Evolutionary conservation across 1,284 basidiomycete genomes (phyloP), one percentile per base, ranked within the genome.

Genomic region (Trichosporon inkin): DNA sequence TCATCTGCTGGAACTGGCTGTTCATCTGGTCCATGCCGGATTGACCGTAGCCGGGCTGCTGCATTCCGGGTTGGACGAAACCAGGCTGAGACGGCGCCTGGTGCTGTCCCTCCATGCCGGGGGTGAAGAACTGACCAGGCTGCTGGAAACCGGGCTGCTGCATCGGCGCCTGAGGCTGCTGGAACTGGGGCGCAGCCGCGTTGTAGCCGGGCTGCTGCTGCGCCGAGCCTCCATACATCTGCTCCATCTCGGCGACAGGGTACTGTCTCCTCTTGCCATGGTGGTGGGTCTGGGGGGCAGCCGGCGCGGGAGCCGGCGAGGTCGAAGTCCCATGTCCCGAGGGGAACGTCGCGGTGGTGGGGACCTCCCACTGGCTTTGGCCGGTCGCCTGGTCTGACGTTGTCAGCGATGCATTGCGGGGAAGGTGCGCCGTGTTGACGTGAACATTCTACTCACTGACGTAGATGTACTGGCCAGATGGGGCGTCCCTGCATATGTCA

Each of bases 1-100:
- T 87, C 91, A 97, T 92, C 75, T 88, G 84, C 51, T 86, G 82
- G 73, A 97, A 95, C 78, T 96, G 92, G 70, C 88, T 87, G 8
- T 88, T 79, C 66, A 96, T 81, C 41, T 85, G 84, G 67, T 86
- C 85, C 32, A 92, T 74, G 39, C 66, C 71, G 10, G 34, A 38
- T 55, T 61, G 59, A 28, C 80, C 80, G n/a, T 58, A 60, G 10
- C 57, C 57, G 16, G 64, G 64, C 55, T 66, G 67, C 53, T 74
- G 74, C 16, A 49, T 28, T 17, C 44, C 24, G 16, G 44, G 44
- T 22, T 49, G 44, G 8, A 8, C 28, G 28, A 32, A 32, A 5
- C 28, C 28, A 32, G 57, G 53, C 49, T 65, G 83, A 82, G 53
- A 38, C 28, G 40, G 54, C 37, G 51, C 49, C 57, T 59, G 62